Conservation (phyloP, 768 basidiomycete genomes). For the Myochromella boudieri region DNA sequence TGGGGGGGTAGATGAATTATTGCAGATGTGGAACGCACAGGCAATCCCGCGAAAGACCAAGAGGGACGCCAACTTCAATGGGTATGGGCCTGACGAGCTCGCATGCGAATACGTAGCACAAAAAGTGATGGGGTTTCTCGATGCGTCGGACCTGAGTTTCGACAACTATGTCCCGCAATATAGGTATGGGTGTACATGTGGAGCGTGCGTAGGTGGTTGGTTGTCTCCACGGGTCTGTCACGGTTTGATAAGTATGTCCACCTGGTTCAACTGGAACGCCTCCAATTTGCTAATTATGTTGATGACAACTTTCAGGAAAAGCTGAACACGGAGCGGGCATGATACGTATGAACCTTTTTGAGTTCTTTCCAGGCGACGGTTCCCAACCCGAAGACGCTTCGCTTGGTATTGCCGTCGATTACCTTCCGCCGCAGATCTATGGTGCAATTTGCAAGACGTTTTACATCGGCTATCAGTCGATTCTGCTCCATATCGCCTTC, state of each 20-base stretch:
- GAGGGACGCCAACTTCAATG: constrained; percentile 3
- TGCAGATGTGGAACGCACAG: background rate
- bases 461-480: constrained; percentile 26
- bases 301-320: background rate
- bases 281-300: background rate
- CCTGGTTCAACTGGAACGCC: too few relatives aligned
- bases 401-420: background rate
- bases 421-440: constrained; percentile 11
- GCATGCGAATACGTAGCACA: constrained; percentile 5
- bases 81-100: constrained; percentile 2
- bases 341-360: constrained; percentile 8
- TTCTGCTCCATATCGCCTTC: constrained; percentile 19
- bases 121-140: constrained; percentile 3
- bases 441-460: constrained; percentile 19
- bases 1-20: background rate
- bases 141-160: background rate
- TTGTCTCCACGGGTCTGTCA: constrained; percentile 20
- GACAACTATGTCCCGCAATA: constrained; percentile 16
- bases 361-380: constrained; percentile 6
- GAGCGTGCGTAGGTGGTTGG: constrained; percentile 21
- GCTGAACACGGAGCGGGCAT: constrained; percentile 9
- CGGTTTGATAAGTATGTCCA: constrained; percentile 5
- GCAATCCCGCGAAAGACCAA: background rate
- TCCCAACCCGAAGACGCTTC: background rate
- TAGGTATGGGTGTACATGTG: constrained; percentile 24